Conservation (phyloP, 208 protist species). For the Crithidia brevicula region DNA sequence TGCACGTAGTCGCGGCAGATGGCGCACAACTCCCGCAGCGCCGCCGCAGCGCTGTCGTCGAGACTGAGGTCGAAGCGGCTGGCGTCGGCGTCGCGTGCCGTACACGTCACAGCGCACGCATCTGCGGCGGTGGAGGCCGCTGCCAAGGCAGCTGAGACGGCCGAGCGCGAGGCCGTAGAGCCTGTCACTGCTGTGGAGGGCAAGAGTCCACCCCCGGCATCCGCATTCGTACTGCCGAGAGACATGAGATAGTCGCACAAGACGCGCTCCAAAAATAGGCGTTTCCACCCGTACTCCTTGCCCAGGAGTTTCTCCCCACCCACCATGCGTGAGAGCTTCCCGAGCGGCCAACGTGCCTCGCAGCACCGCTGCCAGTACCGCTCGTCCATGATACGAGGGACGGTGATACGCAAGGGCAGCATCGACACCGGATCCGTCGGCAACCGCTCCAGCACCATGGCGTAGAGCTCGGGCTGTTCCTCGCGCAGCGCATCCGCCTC, state of each 20-base stretch:
- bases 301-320: slow-evolving; percentile 35
- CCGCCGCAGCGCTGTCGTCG: slow-evolving; percentile 28
- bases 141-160: not conserved
- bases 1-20: slow-evolving; percentile 79
- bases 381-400: slow-evolving; percentile 48
- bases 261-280: slow-evolving; percentile 80
- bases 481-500: slow-evolving; percentile 69
- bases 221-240: slow-evolving; percentile 34
- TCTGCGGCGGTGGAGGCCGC: not conserved
- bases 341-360: slow-evolving; percentile 77
- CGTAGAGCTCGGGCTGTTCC: slow-evolving; percentile 57
- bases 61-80: slow-evolving; percentile 28
- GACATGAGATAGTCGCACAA: slow-evolving; percentile 77
- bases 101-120: slow-evolving; percentile 16
- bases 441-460: slow-evolving; percentile 69
- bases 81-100: slow-evolving; percentile 20
- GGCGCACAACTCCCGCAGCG: slow-evolving; percentile 62
- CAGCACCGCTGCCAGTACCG: slow-evolving; percentile 76
- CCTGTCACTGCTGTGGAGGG: slow-evolving; percentile 4
- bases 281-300: slow-evolving; percentile 80
- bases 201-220: slow-evolving; percentile 11
- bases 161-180: not conserved
- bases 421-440: slow-evolving; percentile 37
- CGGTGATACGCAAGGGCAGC: slow-evolving; percentile 61
- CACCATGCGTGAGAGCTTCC: slow-evolving; percentile 67